These are phyloP conservation scores for Epichloe bromicola DNA, from an alignment of 2,329 filamentous ascomycete genomes.

Conservation along the genomic window DNA sequence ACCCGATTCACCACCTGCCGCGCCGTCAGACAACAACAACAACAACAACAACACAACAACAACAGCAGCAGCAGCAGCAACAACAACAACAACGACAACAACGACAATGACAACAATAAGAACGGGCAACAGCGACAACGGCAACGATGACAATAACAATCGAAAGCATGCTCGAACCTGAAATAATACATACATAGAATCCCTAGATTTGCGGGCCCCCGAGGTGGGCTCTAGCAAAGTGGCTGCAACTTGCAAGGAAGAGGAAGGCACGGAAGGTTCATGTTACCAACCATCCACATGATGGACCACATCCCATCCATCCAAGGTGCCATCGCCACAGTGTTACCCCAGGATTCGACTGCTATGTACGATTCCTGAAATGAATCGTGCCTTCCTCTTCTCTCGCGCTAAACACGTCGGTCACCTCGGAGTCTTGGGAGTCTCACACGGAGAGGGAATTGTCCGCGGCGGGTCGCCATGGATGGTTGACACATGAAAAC, in stretches of 20 bases:
- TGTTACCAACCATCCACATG: not conserved
- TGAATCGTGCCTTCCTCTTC: no score
- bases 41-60: not conserved
- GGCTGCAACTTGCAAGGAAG: no score
- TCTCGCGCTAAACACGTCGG: not conserved
- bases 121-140: not conserved
- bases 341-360: not conserved
- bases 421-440: not conserved
- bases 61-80: not conserved
- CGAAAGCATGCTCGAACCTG: not conserved
- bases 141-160: not conserved
- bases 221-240: not conserved
- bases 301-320: no score
- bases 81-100: not conserved
- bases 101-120: no score
- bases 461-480: constrained; percentile 4
- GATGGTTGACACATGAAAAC: constrained; percentile 11
- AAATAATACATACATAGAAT: no score
- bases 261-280: not conserved
- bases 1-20: not conserved
- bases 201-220: not conserved
- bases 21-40: not conserved
- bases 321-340: no score
- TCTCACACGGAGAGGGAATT: not conserved
- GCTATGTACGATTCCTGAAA: not conserved